Conservation (phyloP, 495 filamentous ascomycete species). For the Penicillium cataractarum region DNA sequence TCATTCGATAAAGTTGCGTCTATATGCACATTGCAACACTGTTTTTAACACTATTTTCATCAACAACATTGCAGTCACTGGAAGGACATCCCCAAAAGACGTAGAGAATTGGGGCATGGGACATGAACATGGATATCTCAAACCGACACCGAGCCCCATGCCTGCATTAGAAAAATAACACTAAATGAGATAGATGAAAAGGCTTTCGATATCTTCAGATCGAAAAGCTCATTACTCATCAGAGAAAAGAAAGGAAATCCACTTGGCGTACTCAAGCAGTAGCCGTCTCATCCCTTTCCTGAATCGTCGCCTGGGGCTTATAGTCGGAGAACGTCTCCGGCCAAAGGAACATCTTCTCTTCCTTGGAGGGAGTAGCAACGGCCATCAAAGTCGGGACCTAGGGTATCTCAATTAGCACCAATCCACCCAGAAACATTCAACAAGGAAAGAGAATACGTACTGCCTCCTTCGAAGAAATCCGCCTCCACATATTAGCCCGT, state of each 20-base stretch:
- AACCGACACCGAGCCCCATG: conserved; percentile 13
- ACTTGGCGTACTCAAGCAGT: conserved; percentile 3
- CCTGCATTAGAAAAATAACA: not conserved
- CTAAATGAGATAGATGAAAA: not conserved
- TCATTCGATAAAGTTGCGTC: not conserved
- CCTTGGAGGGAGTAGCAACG: conserved; percentile 55
- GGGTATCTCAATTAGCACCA: conserved; percentile 11
- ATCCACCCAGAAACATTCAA: not conserved
- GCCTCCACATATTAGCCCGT: conserved; percentile 71
- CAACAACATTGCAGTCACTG: not conserved
- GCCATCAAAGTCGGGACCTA: conserved; percentile 59
- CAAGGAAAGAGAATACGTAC: conserved; percentile 27
- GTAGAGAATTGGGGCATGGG: conserved; percentile 5
- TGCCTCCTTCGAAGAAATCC: conserved; percentile 61
- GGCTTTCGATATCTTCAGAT: not conserved
- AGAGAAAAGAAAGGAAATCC: conserved; percentile 8
- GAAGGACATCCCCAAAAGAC: not conserved
- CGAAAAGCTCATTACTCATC: not conserved
- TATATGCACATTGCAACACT: not conserved
- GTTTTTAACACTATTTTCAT: not conserved
- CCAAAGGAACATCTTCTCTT: conserved; percentile 71
- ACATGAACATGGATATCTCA: not conserved
- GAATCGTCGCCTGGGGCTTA: conserved; percentile 31
- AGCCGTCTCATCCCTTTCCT: conserved; percentile 17
- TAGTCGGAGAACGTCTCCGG: conserved; percentile 61